These are phyloP conservation scores for Hansfordia pulvinata DNA, from an alignment of 2,329 filamentous ascomycete genomes.

Conservation along the genomic window DNA sequence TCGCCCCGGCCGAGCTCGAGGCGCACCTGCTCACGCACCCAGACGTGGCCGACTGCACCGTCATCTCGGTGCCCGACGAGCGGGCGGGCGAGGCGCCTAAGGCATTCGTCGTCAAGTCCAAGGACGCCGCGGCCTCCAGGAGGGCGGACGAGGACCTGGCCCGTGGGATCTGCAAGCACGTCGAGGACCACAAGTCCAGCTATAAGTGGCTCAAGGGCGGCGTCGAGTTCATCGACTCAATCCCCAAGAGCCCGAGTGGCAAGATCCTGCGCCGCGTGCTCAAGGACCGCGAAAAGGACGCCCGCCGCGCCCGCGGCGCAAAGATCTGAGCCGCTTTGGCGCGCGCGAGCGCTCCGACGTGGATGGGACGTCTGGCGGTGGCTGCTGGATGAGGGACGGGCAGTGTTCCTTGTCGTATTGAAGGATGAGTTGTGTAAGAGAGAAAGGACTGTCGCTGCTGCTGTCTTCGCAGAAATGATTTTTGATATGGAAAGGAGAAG, in stretches of 20 bases:
- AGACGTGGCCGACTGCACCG: conserved; percentile 63
- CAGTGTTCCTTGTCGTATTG: too few relatives aligned
- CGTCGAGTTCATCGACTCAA: conserved; percentile 38
- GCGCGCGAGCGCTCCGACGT: too few relatives aligned
- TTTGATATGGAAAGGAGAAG: too few relatives aligned
- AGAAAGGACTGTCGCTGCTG: too few relatives aligned
- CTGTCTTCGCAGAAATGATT: too few relatives aligned
- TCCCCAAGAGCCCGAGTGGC: conserved; percentile 52
- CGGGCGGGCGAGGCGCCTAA: conserved; percentile 51
- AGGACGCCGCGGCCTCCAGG: conserved; percentile 16
- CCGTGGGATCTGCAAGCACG: conserved; percentile 33
- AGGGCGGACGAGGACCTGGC: conserved; percentile 21
- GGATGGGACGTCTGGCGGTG: too few relatives aligned
- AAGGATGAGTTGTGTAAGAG: too few relatives aligned
- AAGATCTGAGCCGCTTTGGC: too few relatives aligned
- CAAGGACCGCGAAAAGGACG: conserved; percentile 54
- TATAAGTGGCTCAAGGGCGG: conserved; percentile 43
- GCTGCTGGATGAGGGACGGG: too few relatives aligned
- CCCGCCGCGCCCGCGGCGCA: conserved; percentile 41
- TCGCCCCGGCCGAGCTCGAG: conserved; percentile 73
- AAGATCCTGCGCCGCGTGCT: conserved; percentile 51
- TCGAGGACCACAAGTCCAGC: conserved; percentile 41
- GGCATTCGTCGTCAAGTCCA: conserved; percentile 50
- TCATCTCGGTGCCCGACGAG: conserved; percentile 57
- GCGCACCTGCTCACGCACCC: conserved; percentile 65